Evolutionary conservation across 2,329 filamentous ascomycete species (phyloP).

Genomic region (Pseudocercospora cruenta): DNA sequence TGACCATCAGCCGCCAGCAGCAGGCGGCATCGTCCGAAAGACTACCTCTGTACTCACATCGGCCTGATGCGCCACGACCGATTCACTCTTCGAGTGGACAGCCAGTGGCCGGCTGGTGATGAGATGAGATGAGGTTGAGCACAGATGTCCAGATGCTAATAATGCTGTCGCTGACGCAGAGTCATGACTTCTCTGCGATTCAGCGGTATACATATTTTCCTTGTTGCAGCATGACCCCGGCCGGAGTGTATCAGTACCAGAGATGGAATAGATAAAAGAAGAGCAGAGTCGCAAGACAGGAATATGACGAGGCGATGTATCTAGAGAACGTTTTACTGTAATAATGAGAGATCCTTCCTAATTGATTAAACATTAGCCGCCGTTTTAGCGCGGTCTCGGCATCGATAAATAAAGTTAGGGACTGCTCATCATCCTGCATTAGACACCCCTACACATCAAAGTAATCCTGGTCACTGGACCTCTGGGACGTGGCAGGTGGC

Average conservation of each 20-base stretch:
- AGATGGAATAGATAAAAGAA: background rate
- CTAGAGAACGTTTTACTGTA: background rate
- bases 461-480: background rate
- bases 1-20: constrained; percentile 10
- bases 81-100: background rate
- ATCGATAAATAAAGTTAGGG: background rate
- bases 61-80: background rate
- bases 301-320: background rate
- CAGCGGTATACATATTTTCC: background rate
- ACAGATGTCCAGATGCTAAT: background rate
- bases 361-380: background rate
- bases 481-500: background rate
- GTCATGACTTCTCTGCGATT: constrained; percentile 2
- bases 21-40: constrained; percentile 3
- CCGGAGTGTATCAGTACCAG: background rate
- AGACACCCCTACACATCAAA: background rate
- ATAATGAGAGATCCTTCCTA: background rate
- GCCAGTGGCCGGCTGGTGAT: constrained; percentile 13
- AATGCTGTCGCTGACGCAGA: background rate
- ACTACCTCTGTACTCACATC: constrained; percentile 12
- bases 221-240: background rate
- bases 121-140: background rate
- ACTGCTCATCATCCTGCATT: background rate
- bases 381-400: background rate
- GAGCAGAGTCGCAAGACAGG: background rate